phyloP scores from a whole-genome alignment of 495 filamentous ascomycete genomes.

The Astrocystis sublimbata region DNA sequence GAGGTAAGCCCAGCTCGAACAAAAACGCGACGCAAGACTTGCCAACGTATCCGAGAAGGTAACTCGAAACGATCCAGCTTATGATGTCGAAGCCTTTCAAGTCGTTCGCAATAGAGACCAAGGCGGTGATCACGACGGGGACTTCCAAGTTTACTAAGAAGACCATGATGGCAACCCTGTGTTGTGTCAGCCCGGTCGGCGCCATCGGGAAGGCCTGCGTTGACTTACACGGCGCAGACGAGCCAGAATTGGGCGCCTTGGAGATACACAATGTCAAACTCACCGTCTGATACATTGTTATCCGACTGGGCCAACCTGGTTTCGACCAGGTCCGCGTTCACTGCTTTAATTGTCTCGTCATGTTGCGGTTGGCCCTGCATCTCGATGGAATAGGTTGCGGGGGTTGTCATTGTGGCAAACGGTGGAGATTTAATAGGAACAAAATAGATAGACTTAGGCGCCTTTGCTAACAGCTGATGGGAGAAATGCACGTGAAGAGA shows the following conservation, averaged over 20 bases:
- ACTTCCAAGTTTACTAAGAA: constrained; percentile 48
- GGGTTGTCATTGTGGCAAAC: no score
- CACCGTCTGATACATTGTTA: no score
- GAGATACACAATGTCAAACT: not conserved
- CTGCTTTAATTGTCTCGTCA: no score
- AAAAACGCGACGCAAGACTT: not conserved
- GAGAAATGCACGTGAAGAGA: no score
- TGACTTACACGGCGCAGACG: not conserved
- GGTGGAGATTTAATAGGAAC: no score
- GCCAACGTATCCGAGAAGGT: constrained; percentile 13
- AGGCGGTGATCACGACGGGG: constrained; percentile 49
- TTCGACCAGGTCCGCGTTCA: no score
- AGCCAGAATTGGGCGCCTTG: not conserved
- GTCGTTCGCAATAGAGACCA: constrained; percentile 48
- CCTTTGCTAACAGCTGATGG: no score
- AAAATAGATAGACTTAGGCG: no score
- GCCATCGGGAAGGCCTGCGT: not conserved
- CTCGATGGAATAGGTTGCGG: no score
- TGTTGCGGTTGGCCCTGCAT: no score
- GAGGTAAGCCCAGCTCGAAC: not conserved
- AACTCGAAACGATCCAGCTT: constrained; percentile 47
- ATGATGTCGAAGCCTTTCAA: constrained; percentile 42
- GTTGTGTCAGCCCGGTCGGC: not conserved
- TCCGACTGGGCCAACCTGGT: no score
- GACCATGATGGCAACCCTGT: constrained; percentile 18